phyloP scores from a whole-genome alignment of 805 yeast genomes.

The Kodamaea nitidulidarum region DNA sequence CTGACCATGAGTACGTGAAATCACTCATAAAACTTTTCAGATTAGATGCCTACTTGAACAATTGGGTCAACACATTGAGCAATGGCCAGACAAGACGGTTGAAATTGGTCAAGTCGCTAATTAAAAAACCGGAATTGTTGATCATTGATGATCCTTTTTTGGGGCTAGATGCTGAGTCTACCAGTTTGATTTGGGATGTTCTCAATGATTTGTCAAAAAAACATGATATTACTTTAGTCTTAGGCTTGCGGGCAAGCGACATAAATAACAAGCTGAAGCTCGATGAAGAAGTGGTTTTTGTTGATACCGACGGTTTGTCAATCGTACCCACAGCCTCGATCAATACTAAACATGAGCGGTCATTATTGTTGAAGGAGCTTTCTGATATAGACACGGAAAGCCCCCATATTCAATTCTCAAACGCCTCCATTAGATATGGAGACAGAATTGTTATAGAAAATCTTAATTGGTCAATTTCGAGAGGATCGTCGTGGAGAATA shows the following conservation, averaged over 20 bases:
- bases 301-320: conserved; percentile 50
- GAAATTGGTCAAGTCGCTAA: conserved; percentile 70
- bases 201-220: conserved; percentile 18
- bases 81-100: conserved; percentile 95
- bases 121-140: conserved; percentile 60
- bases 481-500: conserved; percentile 84
- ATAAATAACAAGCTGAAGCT: conserved; percentile 32
- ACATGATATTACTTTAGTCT: conserved; percentile 53
- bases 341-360: neutral
- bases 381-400: conserved; percentile 1
- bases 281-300: conserved; percentile 45
- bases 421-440: conserved; percentile 62
- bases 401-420: conserved; percentile 44
- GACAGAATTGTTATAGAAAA: conserved; percentile 56
- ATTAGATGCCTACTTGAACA: conserved; percentile 52
- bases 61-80: conserved; percentile 84
- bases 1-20: conserved; percentile 28
- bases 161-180: conserved; percentile 80
- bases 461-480: conserved; percentile 60
- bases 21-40: conserved; percentile 47
- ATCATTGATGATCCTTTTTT: conserved; percentile 88
- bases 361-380: neutral
- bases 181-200: conserved; percentile 48
- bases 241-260: conserved; percentile 79
- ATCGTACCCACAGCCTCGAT: neutral